phyloP scores from a whole-genome alignment of 2,329 filamentous ascomycete species.

The Penicillium sp. region DNA sequence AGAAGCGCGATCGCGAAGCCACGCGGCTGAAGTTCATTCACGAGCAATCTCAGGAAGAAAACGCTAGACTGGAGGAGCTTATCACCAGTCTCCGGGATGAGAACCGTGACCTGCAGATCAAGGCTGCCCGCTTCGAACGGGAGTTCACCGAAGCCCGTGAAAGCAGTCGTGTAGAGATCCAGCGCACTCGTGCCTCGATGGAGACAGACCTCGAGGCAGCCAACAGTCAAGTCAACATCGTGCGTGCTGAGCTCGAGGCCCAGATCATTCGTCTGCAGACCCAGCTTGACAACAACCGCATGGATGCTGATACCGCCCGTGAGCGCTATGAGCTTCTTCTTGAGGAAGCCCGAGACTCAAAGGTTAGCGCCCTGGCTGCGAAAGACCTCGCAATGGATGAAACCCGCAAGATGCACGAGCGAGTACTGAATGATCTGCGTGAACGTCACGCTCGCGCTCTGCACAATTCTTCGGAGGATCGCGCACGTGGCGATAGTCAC shows the following conservation, averaged over 20 bases:
- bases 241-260: conserved; percentile 76
- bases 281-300: conserved; percentile 71
- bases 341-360: conserved; percentile 71
- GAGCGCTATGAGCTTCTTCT: conserved; percentile 79
- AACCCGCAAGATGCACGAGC: conserved; percentile 63
- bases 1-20: conserved; percentile 70
- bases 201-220: conserved; percentile 78
- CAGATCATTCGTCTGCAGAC: conserved; percentile 68
- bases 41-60: conserved; percentile 58
- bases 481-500: conserved; percentile 72
- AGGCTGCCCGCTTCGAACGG: conserved; percentile 66
- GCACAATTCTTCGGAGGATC: conserved; percentile 72
- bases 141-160: conserved; percentile 83
- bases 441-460: conserved; percentile 71
- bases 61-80: conserved; percentile 61
- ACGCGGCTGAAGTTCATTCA: conserved; percentile 76
- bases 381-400: conserved; percentile 55
- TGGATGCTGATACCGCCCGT: conserved; percentile 76
- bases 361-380: conserved; percentile 57
- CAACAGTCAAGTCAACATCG: conserved; percentile 78
- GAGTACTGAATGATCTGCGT: conserved; percentile 69
- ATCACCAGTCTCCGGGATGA: conserved; percentile 48
- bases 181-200: conserved; percentile 72
- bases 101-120: conserved; percentile 68
- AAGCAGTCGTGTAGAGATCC: conserved; percentile 71